Evolutionary conservation across 441 rosid species (phyloP).

Genomic region (Omphalea diandra): DNA sequence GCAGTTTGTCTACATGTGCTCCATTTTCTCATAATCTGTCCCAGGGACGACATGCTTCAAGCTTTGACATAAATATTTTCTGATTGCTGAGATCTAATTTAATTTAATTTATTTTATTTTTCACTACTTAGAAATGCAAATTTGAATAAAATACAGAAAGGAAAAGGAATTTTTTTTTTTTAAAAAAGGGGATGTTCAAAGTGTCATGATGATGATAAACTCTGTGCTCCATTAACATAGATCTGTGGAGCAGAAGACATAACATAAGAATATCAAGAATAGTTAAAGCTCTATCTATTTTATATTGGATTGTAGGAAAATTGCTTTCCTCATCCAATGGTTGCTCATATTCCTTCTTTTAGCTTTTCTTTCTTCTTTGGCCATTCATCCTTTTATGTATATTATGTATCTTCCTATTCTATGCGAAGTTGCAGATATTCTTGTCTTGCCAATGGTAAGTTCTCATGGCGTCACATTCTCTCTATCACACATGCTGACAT

Average conservation of each 20-base stretch:
- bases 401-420: too few relatives aligned
- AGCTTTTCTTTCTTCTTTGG: background rate
- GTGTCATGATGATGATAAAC: too few relatives aligned
- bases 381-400: background rate
- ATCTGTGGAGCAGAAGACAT: background rate
- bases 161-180: too few relatives aligned
- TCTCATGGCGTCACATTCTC: too few relatives aligned
- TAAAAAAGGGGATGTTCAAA: too few relatives aligned
- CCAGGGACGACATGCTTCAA: conserved; percentile 10
- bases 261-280: conserved; percentile 1
- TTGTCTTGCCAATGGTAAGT: too few relatives aligned
- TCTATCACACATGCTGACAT: too few relatives aligned
- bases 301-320: background rate
- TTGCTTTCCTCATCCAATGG: background rate
- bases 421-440: too few relatives aligned
- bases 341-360: background rate
- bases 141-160: too few relatives aligned
- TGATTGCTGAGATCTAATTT: background rate
- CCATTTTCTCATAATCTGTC: conserved; percentile 3
- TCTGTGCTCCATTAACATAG: too few relatives aligned
- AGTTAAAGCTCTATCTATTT: background rate
- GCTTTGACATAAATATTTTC: background rate
- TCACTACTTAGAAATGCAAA: background rate
- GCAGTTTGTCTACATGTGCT: background rate
- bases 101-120: too few relatives aligned